phyloP scores from a whole-genome alignment of 371 early-diverging fungal genomes.

The Choanephora cucurbitarum region DNA sequence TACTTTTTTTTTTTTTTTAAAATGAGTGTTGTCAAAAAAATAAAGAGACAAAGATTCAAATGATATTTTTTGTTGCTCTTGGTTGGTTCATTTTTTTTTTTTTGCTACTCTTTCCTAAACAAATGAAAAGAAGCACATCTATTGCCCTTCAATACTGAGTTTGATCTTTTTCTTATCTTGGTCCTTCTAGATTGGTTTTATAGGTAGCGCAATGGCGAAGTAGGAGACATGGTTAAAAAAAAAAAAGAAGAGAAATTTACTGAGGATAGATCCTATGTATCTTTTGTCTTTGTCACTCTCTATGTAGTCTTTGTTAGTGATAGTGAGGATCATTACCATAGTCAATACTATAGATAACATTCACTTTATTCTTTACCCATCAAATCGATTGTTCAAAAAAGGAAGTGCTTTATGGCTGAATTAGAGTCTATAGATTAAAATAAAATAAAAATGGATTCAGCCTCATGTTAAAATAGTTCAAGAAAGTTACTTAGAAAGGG shows the following conservation, averaged over 20 bases:
- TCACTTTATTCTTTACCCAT: no score
- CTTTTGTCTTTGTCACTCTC: not conserved
- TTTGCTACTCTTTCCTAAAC: no score
- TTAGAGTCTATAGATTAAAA: not conserved
- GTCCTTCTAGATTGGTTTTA: not conserved
- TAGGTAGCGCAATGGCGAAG: not conserved
- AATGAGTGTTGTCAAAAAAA: constrained; percentile 3
- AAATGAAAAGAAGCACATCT: no score
- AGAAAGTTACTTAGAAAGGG: not conserved
- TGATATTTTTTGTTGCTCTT: no score
- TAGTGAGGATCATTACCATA: no score
- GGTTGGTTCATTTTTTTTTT: no score
- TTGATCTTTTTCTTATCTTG: not conserved
- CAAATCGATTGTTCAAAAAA: not conserved
- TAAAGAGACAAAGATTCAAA: no score
- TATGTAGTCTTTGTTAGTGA: no score
- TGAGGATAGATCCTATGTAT: not conserved
- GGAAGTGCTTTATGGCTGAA: not conserved
- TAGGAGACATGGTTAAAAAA: not conserved
- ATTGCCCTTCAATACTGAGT: not conserved
- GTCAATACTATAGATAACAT: no score
- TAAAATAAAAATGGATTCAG: not conserved
- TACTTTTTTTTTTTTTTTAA: not conserved
- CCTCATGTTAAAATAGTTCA: constrained; percentile 1
- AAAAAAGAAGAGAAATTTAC: not conserved